Evolutionary conservation across 306 rosid species (phyloP), one percentile per base, ranked within the genome.

Genomic region (Clitoria ternatea): DNA sequence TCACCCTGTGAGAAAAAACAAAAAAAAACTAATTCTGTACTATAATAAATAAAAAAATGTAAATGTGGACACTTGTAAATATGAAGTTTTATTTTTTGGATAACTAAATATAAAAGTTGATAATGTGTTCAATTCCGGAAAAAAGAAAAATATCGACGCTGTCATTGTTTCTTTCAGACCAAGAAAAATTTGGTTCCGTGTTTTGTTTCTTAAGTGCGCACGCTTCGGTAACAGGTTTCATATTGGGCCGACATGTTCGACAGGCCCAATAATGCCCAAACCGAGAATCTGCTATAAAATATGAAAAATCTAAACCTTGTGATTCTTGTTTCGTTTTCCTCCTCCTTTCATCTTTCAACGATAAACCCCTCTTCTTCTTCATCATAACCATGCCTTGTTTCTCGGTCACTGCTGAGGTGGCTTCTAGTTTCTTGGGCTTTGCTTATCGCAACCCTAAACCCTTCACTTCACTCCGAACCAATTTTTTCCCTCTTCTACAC

Each of bases 351-450:
- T 1, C 6, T 8, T 24, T 66, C n/a, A 39, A 40, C 17, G 30
- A 66, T 76, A 76, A 75, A 37, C 71, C 49, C 23, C 40, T 7
- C 7, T 6, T 1, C 66, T 1, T 8, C 18, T 22, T 24, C 40
- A 12, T 1, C 6, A n/a, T 2, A 0, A 10, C 79, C 29, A 90
- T 86, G 96, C 84, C 82, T 49, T 85, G 89, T 1, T 22, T 88
- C 61, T 64, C 65, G 27, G 23, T 73, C 80, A 19, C 86, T 2
- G 81, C 82, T 0, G 85, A 89, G 59, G 37, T 84, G 2, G 86
- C 92, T 5, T 79, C 96, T n/a, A 72, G 70, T 72, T 66, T 91
- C 63, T 13, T 85, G 17, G 59, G 64, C 59, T 55, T 78, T 10
- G 71, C 87, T 30, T 85, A 69, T 53, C 84, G 80, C 18, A 79